Conservation (phyloP, 1,139 yeast species). For the Yamadazyma buinensis region DNA sequence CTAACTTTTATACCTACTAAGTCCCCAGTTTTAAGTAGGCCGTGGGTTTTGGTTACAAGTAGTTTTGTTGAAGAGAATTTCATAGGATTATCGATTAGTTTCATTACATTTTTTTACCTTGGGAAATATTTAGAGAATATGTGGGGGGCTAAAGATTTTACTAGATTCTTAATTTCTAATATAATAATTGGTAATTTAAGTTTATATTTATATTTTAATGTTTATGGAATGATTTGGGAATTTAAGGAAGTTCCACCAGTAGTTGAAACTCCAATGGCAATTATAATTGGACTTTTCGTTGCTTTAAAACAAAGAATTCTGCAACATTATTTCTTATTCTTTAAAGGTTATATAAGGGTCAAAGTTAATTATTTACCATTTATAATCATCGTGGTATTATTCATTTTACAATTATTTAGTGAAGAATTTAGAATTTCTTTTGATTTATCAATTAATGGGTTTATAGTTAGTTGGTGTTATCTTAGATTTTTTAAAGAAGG, state of each 20-base stretch:
- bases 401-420: constrained; percentile 20
- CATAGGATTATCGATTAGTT: constrained; percentile 24
- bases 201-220: constrained; percentile 30
- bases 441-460: constrained; percentile 25
- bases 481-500: constrained; percentile 39
- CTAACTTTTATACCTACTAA: constrained; percentile 37
- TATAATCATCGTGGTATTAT: constrained; percentile 18
- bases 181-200: constrained; percentile 30
- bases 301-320: constrained; percentile 45
- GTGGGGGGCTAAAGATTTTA: constrained; percentile 35
- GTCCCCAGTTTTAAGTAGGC: constrained; percentile 33
- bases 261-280: constrained; percentile 34
- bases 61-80: constrained; percentile 34
- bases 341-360: constrained; percentile 36
- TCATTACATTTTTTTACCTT: constrained; percentile 28
- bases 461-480: constrained; percentile 38
- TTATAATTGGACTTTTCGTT: constrained; percentile 38
- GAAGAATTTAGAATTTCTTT: constrained; percentile 29
- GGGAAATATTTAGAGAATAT: constrained; percentile 36
- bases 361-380: constrained; percentile 40
- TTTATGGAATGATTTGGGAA: constrained; percentile 21
- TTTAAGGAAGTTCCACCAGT: constrained; percentile 38
- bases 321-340: constrained; percentile 38
- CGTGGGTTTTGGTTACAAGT: constrained; percentile 38
- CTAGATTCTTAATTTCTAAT: constrained; percentile 24